These are phyloP conservation scores for Monilinia vaccinii-corymbosi DNA, from an alignment of 2,329 filamentous ascomycete genomes.

Conservation along the genomic window DNA sequence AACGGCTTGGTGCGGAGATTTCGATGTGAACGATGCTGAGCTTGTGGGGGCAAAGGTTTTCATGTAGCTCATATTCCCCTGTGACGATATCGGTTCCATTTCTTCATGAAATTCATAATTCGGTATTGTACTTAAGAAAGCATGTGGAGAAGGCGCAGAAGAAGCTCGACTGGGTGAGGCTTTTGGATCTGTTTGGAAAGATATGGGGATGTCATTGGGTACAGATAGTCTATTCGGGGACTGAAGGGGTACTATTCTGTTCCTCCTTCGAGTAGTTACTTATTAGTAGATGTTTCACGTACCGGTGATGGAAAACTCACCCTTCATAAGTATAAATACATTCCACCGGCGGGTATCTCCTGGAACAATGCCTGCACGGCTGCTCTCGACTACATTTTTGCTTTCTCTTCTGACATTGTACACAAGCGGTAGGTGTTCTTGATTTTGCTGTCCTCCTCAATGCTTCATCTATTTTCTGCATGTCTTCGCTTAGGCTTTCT, in stretches of 20 bases:
- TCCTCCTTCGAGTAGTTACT: background rate
- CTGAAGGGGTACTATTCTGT: background rate
- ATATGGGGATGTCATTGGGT: background rate
- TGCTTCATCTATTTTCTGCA: slow-evolving; percentile 10
- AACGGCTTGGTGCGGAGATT: background rate
- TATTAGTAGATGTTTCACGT: background rate
- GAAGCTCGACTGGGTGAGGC: background rate
- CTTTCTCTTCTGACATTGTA: slow-evolving; percentile 10
- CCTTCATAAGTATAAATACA: slow-evolving; percentile 7
- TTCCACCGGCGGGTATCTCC: slow-evolving; percentile 8
- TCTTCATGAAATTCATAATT: background rate
- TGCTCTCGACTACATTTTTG: slow-evolving; percentile 9
- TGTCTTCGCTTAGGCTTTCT: slow-evolving; percentile 1
- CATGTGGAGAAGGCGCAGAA: background rate
- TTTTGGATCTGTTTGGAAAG: background rate
- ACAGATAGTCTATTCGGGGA: background rate
- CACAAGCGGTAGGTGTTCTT: slow-evolving; percentile 6
- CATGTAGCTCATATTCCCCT: background rate
- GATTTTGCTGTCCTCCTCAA: background rate
- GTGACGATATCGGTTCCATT: background rate
- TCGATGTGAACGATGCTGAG: background rate
- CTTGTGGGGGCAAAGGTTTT: background rate
- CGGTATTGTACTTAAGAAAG: background rate
- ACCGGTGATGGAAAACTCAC: background rate
- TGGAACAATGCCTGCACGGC: slow-evolving; percentile 10